Percentiles rank a stretch among this genome's conserved stretches.
Conservation (phyloP, 352 stramenopile genomes). For the Phytopythium litorale region DNA sequence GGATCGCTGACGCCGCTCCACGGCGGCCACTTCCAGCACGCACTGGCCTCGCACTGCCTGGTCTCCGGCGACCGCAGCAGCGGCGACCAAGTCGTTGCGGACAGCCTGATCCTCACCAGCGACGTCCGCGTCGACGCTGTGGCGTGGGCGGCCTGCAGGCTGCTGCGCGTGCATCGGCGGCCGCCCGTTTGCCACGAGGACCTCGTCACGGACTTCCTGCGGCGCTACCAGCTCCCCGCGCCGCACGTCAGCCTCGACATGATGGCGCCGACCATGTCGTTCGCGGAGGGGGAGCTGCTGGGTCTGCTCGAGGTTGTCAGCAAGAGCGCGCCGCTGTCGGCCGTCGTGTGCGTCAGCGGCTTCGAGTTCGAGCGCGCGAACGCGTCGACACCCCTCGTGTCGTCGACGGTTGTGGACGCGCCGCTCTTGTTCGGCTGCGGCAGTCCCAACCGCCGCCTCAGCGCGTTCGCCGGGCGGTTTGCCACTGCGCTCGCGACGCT, state of each 20-base stretch:
- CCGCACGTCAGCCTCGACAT: conserved; percentile 18
- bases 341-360: conserved; percentile 33
- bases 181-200: conserved; percentile 36
- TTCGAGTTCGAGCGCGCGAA: conserved; percentile 23
- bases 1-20: conserved; percentile 17
- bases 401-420: not conserved
- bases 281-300: conserved; percentile 28
- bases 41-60: conserved; percentile 25
- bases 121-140: conserved; percentile 42
- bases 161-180: conserved; percentile 30
- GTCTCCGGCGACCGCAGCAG: conserved; percentile 12
- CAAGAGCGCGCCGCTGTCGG: conserved; percentile 33
- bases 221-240: conserved; percentile 28
- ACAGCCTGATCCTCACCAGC: conserved; percentile 26
- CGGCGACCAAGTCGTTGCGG: conserved; percentile 7
- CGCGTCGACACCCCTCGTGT: not conserved
- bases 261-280: conserved; percentile 26
- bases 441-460: conserved; percentile 21
- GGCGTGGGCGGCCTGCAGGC: conserved; percentile 41
- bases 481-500: conserved; percentile 25
- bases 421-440: conserved; percentile 37
- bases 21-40: conserved; percentile 26
- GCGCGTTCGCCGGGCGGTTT: conserved; percentile 32
- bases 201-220: conserved; percentile 35
- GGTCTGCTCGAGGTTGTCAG: conserved; percentile 32